Evolutionary conservation across 768 basidiomycete species (phyloP).

Genomic region (Boletus barrowsii): DNA sequence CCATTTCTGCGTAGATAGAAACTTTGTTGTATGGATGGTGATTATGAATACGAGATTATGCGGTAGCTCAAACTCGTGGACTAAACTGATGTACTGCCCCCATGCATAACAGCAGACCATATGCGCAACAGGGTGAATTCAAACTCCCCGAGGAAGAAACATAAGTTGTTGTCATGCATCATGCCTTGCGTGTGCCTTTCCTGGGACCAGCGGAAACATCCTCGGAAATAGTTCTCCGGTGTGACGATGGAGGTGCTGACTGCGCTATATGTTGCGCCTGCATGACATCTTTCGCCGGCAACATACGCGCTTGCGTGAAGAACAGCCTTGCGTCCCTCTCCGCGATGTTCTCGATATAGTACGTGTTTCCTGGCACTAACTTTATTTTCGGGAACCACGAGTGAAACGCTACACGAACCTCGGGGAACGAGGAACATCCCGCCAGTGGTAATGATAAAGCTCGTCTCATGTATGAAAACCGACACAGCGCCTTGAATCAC

Average conservation of each 20-base stretch:
- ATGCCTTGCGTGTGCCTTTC: slow-evolving; percentile 18
- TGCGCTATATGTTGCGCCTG: slow-evolving; percentile 24
- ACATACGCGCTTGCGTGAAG: slow-evolving; percentile 82
- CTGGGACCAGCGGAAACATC: slow-evolving; percentile 13
- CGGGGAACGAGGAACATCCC: slow-evolving; percentile 90
- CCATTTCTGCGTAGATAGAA: slow-evolving; percentile 8
- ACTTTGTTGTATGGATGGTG: slow-evolving; percentile 14
- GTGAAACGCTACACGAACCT: slow-evolving; percentile 46
- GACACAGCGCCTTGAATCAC: slow-evolving; percentile 88
- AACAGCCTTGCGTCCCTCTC: slow-evolving; percentile 80
- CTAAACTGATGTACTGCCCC: not conserved
- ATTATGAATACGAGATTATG: slow-evolving; percentile 17
- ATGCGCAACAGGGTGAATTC: not conserved
- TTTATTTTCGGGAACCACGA: not conserved
- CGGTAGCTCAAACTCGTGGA: not conserved
- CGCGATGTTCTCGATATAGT: slow-evolving; percentile 85
- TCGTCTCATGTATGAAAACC: slow-evolving; percentile 77
- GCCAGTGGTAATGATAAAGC: slow-evolving; percentile 73
- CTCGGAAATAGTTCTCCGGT: slow-evolving; percentile 28
- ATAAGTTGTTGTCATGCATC: not conserved
- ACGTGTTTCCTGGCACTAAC: slow-evolving; percentile 68
- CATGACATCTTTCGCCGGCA: slow-evolving; percentile 32
- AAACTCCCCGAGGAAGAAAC: not conserved
- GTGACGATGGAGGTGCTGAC: slow-evolving; percentile 30
- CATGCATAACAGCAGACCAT: not conserved